These are phyloP conservation scores for Coprinopsis marcescibilis DNA, from an alignment of 768 basidiomycete genomes.

Conservation along the genomic window DNA sequence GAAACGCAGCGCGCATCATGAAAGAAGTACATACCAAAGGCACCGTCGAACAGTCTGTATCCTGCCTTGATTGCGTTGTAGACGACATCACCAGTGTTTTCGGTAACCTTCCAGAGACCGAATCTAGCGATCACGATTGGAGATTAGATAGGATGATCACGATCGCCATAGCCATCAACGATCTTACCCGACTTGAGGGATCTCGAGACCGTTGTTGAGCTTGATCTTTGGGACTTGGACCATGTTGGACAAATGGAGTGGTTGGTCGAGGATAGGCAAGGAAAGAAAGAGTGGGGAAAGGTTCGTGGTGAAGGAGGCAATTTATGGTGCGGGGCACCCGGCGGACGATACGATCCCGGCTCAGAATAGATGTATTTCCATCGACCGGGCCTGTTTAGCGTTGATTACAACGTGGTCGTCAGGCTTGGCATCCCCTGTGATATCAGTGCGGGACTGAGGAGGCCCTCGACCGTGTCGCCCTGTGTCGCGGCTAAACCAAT, in stretches of 20 bases:
- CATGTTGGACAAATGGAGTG: conserved; percentile 14
- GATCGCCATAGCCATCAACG: neutral
- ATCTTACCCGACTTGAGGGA: conserved; percentile 25
- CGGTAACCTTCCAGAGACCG: conserved; percentile 39
- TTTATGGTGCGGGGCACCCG: neutral
- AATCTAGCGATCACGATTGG: conserved; percentile 15
- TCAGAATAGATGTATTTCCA: neutral
- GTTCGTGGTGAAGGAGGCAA: neutral
- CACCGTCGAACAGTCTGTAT: conserved; percentile 83
- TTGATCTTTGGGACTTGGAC: conserved; percentile 22
- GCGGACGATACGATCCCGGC: neutral
- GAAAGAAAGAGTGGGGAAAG: neutral
- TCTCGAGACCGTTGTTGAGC: conserved; percentile 23
- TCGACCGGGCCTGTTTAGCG: neutral
- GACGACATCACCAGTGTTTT: conserved; percentile 58
- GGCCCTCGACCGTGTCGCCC: no score
- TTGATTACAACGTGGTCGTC: neutral
- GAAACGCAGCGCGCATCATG: no score
- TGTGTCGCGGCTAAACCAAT: no score
- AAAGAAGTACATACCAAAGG: conserved; percentile 33
- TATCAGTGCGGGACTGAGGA: no score
- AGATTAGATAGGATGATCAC: neutral
- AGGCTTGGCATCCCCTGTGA: neutral
- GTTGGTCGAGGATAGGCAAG: neutral
- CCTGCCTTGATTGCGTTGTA: conserved; percentile 84